phyloP scores from a whole-genome alignment of 176 grass and related monocot species.

The Calamus simplicifolius region DNA sequence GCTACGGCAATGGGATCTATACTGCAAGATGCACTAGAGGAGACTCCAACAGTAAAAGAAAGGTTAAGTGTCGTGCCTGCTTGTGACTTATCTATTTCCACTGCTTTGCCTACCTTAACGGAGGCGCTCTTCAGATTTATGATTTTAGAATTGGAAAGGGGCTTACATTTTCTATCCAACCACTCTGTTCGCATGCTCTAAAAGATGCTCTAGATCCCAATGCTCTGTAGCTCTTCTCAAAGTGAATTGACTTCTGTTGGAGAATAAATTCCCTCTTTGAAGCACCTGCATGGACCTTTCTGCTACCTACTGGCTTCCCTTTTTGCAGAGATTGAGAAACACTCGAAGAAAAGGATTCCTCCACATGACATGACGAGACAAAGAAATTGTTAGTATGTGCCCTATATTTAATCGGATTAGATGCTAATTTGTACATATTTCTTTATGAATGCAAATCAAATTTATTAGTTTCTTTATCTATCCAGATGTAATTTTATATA shows the following conservation, averaged over 20 bases:
- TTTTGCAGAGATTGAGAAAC: constrained; percentile 33
- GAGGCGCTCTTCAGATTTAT: constrained; percentile 46
- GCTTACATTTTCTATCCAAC: constrained; percentile 66
- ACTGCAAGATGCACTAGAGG: constrained; percentile 3
- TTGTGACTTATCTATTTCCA: constrained; percentile 37
- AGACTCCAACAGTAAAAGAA: constrained; percentile 40
- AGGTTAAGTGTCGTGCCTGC: constrained; percentile 50
- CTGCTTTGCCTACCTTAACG: constrained; percentile 49
- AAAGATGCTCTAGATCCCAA: constrained; percentile 76
- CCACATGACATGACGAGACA: constrained; percentile 39
- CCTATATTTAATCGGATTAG: too few species aligned
- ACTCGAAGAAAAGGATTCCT: constrained; percentile 47
- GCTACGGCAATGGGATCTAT: too few species aligned
- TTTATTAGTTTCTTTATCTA: too few species aligned
- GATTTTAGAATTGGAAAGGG: constrained; percentile 40
- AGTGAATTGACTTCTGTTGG: constrained; percentile 67
- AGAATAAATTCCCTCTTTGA: constrained; percentile 79
- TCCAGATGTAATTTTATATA: too few species aligned
- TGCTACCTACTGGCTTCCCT: constrained; percentile 51
- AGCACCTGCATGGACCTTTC: constrained; percentile 28
- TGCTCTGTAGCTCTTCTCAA: constrained; percentile 81
- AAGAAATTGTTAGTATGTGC: too few species aligned
- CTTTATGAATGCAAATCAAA: too few species aligned
- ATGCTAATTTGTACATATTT: too few species aligned
- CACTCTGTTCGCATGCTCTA: constrained; percentile 63